Conservation (phyloP, 2,329 filamentous ascomycete genomes). For the Lasiodiplodia theobromae region DNA sequence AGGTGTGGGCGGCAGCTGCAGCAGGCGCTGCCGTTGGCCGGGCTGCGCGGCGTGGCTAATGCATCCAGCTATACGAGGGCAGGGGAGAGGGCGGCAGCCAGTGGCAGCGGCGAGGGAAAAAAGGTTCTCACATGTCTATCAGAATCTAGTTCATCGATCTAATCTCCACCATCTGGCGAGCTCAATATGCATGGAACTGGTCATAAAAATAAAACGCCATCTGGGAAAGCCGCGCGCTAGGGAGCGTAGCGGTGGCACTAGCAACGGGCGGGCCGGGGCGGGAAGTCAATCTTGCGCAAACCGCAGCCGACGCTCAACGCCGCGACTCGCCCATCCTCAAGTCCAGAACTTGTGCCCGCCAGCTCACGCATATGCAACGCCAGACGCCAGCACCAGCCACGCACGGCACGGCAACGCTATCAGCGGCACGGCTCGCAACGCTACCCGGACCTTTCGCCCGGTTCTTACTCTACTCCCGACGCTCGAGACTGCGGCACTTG, state of each 20-base stretch:
- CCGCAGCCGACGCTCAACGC: background rate
- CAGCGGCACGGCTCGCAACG: conserved; percentile 26
- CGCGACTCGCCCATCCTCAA: background rate
- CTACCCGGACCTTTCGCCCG: conserved; percentile 23
- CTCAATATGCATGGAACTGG: conserved; percentile 7
- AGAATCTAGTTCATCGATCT: conserved; percentile 9
- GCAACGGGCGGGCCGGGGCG: conserved; percentile 20
- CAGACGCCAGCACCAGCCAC: conserved; percentile 2
- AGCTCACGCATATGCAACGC: background rate
- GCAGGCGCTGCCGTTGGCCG: background rate
- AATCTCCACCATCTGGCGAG: conserved; percentile 11
- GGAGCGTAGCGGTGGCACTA: background rate
- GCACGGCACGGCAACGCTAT: conserved; percentile 12
- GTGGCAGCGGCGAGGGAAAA: background rate
- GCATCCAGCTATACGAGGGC: background rate
- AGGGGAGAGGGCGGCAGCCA: background rate
- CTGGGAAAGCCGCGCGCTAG: background rate
- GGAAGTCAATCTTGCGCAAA: conserved; percentile 27
- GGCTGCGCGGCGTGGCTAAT: background rate
- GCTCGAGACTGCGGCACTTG: conserved; percentile 2
- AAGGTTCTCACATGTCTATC: conserved; percentile 7
- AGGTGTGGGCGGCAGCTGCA: background rate
- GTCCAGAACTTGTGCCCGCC: background rate
- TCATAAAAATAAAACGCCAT: background rate
- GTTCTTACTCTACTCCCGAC: conserved; percentile 24